These are phyloP conservation scores for Phytophthora fragariaefolia DNA, from an alignment of 352 stramenopile species.

Conservation along the genomic window DNA sequence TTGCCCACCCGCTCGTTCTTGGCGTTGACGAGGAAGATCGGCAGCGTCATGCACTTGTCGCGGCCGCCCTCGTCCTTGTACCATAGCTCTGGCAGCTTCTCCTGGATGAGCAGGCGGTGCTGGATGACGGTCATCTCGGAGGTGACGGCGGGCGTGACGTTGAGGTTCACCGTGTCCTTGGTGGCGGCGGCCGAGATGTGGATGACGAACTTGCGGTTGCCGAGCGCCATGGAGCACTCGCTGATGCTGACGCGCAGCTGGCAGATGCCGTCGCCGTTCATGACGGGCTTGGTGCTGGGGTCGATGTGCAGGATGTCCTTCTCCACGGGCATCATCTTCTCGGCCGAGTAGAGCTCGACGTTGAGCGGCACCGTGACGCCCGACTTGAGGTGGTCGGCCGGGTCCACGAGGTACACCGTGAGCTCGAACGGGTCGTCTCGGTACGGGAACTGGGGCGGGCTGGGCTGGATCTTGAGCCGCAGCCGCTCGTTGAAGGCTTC, in stretches of 20 bases:
- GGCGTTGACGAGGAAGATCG: slow-evolving; percentile 79
- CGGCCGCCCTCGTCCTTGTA: slow-evolving; percentile 88
- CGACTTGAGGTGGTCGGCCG: slow-evolving; percentile 80
- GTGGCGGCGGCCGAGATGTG: slow-evolving; percentile 71
- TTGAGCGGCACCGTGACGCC: slow-evolving; percentile 79
- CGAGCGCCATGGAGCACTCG: slow-evolving; percentile 86
- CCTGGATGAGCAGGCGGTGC: slow-evolving; percentile 83
- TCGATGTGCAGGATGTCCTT: slow-evolving; percentile 86
- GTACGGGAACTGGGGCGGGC: slow-evolving; percentile 88
- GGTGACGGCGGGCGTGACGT: slow-evolving; percentile 70
- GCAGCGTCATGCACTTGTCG: slow-evolving; percentile 88
- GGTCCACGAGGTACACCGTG: slow-evolving; percentile 88
- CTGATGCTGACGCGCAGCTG: slow-evolving; percentile 81
- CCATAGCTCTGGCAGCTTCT: slow-evolving; percentile 85
- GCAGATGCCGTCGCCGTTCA: slow-evolving; percentile 86
- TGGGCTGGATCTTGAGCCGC: slow-evolving; percentile 85
- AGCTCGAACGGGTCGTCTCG: slow-evolving; percentile 87
- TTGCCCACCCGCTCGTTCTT: slow-evolving; percentile 83
- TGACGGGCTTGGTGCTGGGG: slow-evolving; percentile 75
- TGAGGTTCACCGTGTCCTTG: slow-evolving; percentile 53
- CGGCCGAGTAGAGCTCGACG: slow-evolving; percentile 83
- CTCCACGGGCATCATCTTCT: slow-evolving; percentile 85
- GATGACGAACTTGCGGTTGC: slow-evolving; percentile 88
- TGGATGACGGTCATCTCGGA: slow-evolving; percentile 88
- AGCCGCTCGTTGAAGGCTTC: slow-evolving; percentile 69